phyloP scores from a whole-genome alignment of 371 early-diverging fungal genomes.

The Rhizomucor miehei region DNA sequence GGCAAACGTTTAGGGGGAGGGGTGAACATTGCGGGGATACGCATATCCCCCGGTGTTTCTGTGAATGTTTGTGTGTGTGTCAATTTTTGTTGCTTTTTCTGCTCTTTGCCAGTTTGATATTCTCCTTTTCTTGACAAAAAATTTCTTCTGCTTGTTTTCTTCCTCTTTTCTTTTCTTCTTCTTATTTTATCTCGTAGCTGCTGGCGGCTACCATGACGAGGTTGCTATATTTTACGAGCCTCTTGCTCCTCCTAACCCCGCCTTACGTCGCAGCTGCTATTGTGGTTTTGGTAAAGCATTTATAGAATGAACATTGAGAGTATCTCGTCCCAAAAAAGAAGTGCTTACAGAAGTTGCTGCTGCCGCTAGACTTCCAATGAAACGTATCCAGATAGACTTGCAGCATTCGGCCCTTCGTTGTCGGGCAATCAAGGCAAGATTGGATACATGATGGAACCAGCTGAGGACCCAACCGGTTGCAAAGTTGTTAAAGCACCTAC shows the following conservation, averaged over 20 bases:
- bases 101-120: slow-evolving; percentile 11
- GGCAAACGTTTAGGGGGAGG: too few relatives aligned
- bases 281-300: slow-evolving; percentile 20
- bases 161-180: slow-evolving; percentile 9
- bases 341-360: background rate
- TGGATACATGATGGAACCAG: slow-evolving; percentile 46
- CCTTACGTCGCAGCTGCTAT: slow-evolving; percentile 10
- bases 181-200: slow-evolving; percentile 1
- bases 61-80: background rate
- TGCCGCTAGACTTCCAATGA: slow-evolving; percentile 49
- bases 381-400: slow-evolving; percentile 53
- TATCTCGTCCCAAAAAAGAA: too few relatives aligned
- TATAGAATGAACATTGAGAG: background rate
- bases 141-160: slow-evolving; percentile 9
- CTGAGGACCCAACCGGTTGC: slow-evolving; percentile 37
- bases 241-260: background rate
- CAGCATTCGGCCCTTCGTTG: slow-evolving; percentile 64
- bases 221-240: background rate
- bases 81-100: slow-evolving; percentile 8
- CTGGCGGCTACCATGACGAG: background rate
- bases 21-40: too few relatives aligned
- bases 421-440: slow-evolving; percentile 49
- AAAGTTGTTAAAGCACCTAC: slow-evolving; percentile 26
- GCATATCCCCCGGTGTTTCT: background rate
- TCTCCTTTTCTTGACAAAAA: slow-evolving; percentile 3